Percentiles rank a stretch among this genome's conserved stretches.
Conservation (phyloP, 495 filamentous ascomycete species). For the Penicillium paxilli region DNA sequence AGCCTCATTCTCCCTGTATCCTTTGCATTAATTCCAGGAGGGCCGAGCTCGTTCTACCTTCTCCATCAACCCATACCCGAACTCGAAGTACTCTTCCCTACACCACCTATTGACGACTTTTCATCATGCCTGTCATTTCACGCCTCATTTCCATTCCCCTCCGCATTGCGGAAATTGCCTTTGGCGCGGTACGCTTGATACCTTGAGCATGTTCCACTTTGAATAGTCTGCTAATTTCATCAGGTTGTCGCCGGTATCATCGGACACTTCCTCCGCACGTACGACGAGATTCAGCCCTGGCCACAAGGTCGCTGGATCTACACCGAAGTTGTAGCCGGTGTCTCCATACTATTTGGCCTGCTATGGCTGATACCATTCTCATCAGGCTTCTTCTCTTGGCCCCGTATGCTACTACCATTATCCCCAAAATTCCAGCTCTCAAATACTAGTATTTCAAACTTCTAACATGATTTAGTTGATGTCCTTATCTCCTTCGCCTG, state of each 20-base stretch:
- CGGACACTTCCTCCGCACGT: constrained; percentile 50
- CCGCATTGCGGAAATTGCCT: constrained; percentile 43
- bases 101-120: not conserved
- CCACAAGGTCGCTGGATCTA: constrained; percentile 57
- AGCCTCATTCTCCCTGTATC: not conserved
- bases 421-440: too few relatives aligned
- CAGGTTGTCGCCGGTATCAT: constrained; percentile 59
- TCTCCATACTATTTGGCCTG: constrained; percentile 52
- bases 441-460: too few relatives aligned
- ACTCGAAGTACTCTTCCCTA: too few relatives aligned
- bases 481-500: constrained; percentile 59
- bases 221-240: not conserved
- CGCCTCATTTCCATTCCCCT: constrained; percentile 52
- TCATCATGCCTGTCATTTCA: constrained; percentile 49
- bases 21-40: not conserved
- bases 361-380: constrained; percentile 59
- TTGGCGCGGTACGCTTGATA: constrained; percentile 34
- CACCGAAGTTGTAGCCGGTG: constrained; percentile 56
- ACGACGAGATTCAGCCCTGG: constrained; percentile 33
- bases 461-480: constrained; percentile 41
- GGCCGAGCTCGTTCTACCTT: not conserved
- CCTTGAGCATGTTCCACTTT: not conserved
- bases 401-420: constrained; percentile 27
- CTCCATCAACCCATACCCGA: not conserved
- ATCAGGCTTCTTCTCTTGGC: constrained; percentile 44